Base-by-base conservation (phyloP, 345 rosid genomes). In the Citrus australasica region DNA sequence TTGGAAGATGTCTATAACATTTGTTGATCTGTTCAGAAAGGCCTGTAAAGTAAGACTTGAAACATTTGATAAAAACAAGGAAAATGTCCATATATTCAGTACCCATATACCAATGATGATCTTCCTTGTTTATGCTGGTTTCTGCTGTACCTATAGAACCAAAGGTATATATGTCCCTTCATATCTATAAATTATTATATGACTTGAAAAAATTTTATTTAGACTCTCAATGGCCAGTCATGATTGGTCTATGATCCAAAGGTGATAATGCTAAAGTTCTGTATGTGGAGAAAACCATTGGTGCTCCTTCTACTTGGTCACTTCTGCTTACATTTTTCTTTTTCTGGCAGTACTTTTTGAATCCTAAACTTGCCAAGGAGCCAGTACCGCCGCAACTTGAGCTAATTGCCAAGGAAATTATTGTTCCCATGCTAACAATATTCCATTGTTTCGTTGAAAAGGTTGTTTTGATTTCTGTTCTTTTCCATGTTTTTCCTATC, bases 351-450 rank as follows among this genome's bases (percentile, higher is more conserved):
- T 94, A 92, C 79, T 94, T 92, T 83, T 69, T 94, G 83, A 87
- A 91, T 83, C 98, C 98, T 58, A 92, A 91, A 88, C 86, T 92
- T 83, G 90, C 85, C 5, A 85, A 83, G 85, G 98, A 94, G 90
- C 94, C 95, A 33, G 94, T 92, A 68, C 97, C 98, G 22, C 90
- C 83, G 21, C 94, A 92, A 61, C 90, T 94, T 35, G 97, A 92
- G 86, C 83, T 87, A 71, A 89, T 91, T 62, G 82, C 90, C 9
- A 85, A 85, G 76, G 94, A 89, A 81, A 90, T 92, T 84, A 85
- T 94, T 73, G 88, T 86, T 21, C 95, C 98, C 9, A 59, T 92
- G 86, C 77, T 92, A n/a, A 56, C 85, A 81, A 84, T 88, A 65
- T 88, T 92, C 74, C 88, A 87, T 79, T 78, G 76, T 82, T 87